phyloP scores from a whole-genome alignment of 2,329 filamentous ascomycete species.

The Cladosporium phlei region DNA sequence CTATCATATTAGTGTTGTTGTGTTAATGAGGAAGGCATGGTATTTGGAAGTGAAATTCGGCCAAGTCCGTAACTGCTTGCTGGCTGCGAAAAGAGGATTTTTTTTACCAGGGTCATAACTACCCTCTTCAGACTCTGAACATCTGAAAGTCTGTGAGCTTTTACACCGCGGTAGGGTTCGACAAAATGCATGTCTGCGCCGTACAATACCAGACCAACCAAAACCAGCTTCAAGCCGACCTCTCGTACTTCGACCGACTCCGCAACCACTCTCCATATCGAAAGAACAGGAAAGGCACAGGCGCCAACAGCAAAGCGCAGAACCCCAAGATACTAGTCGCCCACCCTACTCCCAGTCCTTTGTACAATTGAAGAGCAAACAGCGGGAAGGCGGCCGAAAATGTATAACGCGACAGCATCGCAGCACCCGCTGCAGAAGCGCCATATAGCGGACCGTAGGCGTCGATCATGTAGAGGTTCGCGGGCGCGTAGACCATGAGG shows the following conservation, averaged over 20 bases:
- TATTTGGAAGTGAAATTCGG: too few relatives aligned
- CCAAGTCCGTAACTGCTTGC: too few relatives aligned
- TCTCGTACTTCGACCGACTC: slow-evolving; percentile 23
- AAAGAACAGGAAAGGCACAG: slow-evolving; percentile 30
- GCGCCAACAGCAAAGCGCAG: slow-evolving; percentile 28
- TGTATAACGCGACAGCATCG: slow-evolving; percentile 28
- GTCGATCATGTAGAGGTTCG: slow-evolving; percentile 39
- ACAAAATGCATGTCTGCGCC: too few relatives aligned
- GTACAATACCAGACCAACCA: too few relatives aligned
- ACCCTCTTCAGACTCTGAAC: too few relatives aligned
- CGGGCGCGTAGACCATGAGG: slow-evolving; percentile 31
- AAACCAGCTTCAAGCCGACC: not conserved
- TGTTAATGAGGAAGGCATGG: too few relatives aligned
- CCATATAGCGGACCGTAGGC: slow-evolving; percentile 38
- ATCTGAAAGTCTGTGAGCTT: too few relatives aligned
- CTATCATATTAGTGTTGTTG: too few relatives aligned
- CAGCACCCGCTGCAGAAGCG: slow-evolving; percentile 31
- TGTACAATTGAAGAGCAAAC: slow-evolving; percentile 39
- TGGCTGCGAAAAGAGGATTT: too few relatives aligned
- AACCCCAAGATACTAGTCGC: slow-evolving; percentile 38
- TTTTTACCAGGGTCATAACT: too few relatives aligned
- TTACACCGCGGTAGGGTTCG: too few relatives aligned
- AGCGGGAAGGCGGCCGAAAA: slow-evolving; percentile 35
- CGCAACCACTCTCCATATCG: slow-evolving; percentile 22
- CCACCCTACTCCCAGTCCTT: slow-evolving; percentile 38